These are phyloP conservation scores for Penicillium bovifimosum DNA, from an alignment of 495 filamentous ascomycete genomes.

Conservation along the genomic window DNA sequence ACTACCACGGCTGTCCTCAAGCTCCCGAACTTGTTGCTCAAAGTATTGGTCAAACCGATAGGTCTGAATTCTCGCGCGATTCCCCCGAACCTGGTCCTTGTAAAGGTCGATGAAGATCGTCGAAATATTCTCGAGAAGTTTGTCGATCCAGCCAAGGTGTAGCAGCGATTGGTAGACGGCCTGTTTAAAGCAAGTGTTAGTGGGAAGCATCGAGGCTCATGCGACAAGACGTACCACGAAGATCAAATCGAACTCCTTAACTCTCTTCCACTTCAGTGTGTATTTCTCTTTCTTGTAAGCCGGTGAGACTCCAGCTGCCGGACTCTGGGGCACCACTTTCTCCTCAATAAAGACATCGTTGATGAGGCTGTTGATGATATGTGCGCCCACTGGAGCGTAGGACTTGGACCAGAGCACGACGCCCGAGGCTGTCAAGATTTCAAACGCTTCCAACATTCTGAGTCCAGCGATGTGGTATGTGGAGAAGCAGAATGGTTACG, in stretches of 20 bases:
- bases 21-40: slow-evolving; percentile 80
- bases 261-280: slow-evolving; percentile 87
- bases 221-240: slow-evolving; percentile 70
- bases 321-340: slow-evolving; percentile 55
- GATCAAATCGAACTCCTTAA: slow-evolving; percentile 87
- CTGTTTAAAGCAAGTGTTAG: slow-evolving; percentile 43
- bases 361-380: slow-evolving; percentile 90
- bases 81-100: slow-evolving; percentile 75
- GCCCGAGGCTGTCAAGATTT: slow-evolving; percentile 91
- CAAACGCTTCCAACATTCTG: slow-evolving; percentile 87
- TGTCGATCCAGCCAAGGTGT: slow-evolving; percentile 95
- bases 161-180: slow-evolving; percentile 94
- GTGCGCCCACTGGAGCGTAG: slow-evolving; percentile 71
- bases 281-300: slow-evolving; percentile 88
- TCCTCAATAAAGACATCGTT: slow-evolving; percentile 97
- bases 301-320: slow-evolving; percentile 34
- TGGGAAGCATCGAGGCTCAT: slow-evolving; percentile 6
- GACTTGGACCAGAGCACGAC: slow-evolving; percentile 94
- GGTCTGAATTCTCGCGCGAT: slow-evolving; percentile 68
- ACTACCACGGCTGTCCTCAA: slow-evolving; percentile 56
- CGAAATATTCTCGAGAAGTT: slow-evolving; percentile 88
- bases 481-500: not conserved
- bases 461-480: not conserved
- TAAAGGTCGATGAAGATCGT: slow-evolving; percentile 86
- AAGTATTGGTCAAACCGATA: slow-evolving; percentile 87